Conservation (phyloP, 768 basidiomycete species). For the Rhizopogon roseolus region DNA sequence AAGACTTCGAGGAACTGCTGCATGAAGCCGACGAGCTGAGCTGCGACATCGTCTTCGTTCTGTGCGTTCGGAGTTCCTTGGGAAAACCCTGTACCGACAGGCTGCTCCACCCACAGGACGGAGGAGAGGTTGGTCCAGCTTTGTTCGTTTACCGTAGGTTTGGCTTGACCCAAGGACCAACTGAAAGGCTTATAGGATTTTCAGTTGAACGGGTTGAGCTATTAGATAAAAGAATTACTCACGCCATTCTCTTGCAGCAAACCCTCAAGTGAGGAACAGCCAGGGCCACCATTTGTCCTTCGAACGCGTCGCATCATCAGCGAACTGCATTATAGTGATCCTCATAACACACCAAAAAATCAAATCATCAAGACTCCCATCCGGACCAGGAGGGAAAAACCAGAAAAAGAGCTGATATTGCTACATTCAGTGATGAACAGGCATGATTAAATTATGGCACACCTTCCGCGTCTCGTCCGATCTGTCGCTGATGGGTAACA, state of each 20-base stretch:
- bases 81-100: slow-evolving; percentile 75
- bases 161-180: slow-evolving; percentile 61
- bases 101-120: slow-evolving; percentile 72
- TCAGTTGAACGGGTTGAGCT: slow-evolving; percentile 16
- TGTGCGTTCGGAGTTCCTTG: slow-evolving; percentile 61
- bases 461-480: slow-evolving; percentile 67
- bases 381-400: slow-evolving; percentile 77
- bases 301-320: neutral
- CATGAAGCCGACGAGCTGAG: slow-evolving; percentile 51
- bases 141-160: slow-evolving; percentile 56
- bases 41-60: slow-evolving; percentile 55
- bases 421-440: neutral
- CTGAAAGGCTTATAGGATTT: slow-evolving; percentile 48
- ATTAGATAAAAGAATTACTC: slow-evolving; percentile 14
- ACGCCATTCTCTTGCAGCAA: slow-evolving; percentile 74
- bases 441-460: neutral
- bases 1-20: slow-evolving; percentile 76
- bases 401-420: slow-evolving; percentile 69
- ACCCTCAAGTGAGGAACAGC: slow-evolving; percentile 72
- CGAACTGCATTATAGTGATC: neutral
- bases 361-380: slow-evolving; percentile 66
- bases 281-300: slow-evolving; percentile 81
- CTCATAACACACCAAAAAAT: slow-evolving; percentile 56
- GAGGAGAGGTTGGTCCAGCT: slow-evolving; percentile 82
- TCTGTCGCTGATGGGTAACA: slow-evolving; percentile 62